phyloP scores from a whole-genome alignment of 1,139 yeast species.

The Debaryomycetaceae sp. region DNA sequence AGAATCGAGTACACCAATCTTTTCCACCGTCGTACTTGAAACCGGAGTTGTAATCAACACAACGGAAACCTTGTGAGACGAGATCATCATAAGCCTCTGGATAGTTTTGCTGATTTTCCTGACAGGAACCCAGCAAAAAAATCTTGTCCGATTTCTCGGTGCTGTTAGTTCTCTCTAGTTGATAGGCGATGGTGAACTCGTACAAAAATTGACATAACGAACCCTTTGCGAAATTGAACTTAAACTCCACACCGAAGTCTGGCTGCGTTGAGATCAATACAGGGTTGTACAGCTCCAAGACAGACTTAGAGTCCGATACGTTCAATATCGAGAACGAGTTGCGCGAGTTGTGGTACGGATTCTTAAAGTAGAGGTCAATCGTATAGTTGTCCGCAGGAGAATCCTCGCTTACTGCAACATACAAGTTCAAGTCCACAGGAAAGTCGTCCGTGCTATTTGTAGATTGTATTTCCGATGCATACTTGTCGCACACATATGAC shows the following conservation, averaged over 20 bases:
- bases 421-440: constrained; percentile 16
- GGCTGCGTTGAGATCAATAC: constrained; percentile 15
- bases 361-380: constrained; percentile 17
- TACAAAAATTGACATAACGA: constrained; percentile 18
- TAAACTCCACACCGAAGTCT: constrained; percentile 17
- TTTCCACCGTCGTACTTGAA: constrained; percentile 18
- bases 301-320: constrained; percentile 12
- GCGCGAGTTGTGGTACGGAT: constrained; percentile 9
- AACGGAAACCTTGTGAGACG: constrained; percentile 15
- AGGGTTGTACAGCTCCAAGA: constrained; percentile 15
- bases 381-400: constrained; percentile 16
- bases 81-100: constrained; percentile 13
- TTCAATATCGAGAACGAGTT: constrained; percentile 15
- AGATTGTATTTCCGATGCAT: constrained; percentile 14
- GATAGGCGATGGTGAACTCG: constrained; percentile 17
- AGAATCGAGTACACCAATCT: constrained; percentile 19
- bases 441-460: constrained; percentile 13
- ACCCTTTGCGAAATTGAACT: constrained; percentile 16
- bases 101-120: constrained; percentile 12
- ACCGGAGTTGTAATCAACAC: constrained; percentile 20
- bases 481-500: constrained; percentile 18
- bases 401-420: constrained; percentile 11
- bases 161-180: constrained; percentile 12
- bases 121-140: constrained; percentile 19
- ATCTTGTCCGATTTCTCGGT: constrained; percentile 15